phyloP scores from a whole-genome alignment of 179 eudicot genomes.

The Actinidia chinensis region DNA sequence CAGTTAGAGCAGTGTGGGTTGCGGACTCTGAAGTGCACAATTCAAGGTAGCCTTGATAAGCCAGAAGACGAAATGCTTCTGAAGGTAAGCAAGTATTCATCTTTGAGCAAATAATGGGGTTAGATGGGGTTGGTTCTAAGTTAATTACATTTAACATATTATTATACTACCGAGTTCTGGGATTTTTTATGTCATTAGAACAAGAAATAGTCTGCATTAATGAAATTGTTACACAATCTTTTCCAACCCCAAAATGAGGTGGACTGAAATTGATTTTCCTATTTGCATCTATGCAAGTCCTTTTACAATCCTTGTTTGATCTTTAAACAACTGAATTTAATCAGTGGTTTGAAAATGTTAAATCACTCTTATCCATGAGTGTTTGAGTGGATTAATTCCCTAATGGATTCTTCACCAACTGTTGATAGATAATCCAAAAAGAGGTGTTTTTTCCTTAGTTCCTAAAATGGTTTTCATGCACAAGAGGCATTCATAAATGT shows the following conservation, averaged over 20 bases:
- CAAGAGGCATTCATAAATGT: too few species aligned
- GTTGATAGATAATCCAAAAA: background rate
- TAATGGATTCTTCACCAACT: background rate
- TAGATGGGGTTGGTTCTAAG: constrained; percentile 7
- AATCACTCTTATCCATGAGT: background rate
- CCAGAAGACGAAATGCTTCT: constrained; percentile 51
- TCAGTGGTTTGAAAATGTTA: background rate
- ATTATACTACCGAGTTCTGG: background rate
- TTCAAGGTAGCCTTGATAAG: constrained; percentile 75
- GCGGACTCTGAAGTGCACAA: constrained; percentile 89
- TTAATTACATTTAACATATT: background rate
- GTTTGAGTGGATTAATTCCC: background rate
- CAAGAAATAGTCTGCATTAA: background rate
- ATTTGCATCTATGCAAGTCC: background rate
- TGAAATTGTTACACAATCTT: background rate
- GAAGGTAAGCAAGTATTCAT: constrained; percentile 38
- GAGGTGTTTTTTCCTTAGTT: too few species aligned
- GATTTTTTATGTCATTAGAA: background rate
- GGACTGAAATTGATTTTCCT: background rate
- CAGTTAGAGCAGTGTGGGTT: constrained; percentile 77
- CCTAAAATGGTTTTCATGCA: too few species aligned
- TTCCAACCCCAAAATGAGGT: too few species aligned
- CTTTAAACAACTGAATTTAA: background rate
- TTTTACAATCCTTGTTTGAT: background rate
- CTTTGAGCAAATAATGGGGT: background rate